Base-by-base conservation (phyloP, 257 asterid genomes). In the Sherardia arvensis region DNA sequence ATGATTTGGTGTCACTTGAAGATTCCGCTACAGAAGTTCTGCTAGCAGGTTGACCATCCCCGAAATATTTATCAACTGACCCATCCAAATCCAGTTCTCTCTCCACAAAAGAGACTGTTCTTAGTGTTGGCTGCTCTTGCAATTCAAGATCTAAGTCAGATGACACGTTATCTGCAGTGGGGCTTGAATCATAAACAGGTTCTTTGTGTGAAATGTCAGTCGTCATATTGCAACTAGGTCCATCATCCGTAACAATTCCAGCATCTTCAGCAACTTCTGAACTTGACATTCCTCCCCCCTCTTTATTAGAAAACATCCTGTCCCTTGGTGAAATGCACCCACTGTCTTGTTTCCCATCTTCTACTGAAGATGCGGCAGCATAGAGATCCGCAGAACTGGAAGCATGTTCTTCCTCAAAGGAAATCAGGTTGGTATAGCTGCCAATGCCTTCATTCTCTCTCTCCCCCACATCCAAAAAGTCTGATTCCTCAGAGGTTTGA, bases 151-250 rank as follows among this genome's bases (percentile, higher is more conserved):
- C 82, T 73, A 74, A 70, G 67, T 80, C 87, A 26, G 85, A 80
- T 51, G 91, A 73, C 29, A 85, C 79, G 57, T 69, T 80, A 60
- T 64, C 59, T 34, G 25, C 66, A 43, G 82, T 53, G 8, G 95
- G 95, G 71, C 95, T 87, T 5, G 71, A 71, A 78, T 87, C 95
- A 55, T 84, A 82, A 67, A 87, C 79, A 59, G 95, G 91, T 43
- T 66, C 91, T 66, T 64, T 81, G 34, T 57, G 79, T 29, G 74
- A 66, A 18, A 60, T 49, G 15, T 75, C 82, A 72, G 72, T 53
- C 17, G 61, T 21, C 20, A 47, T 59, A 53, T 51, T 59, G 55
- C 68, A 67, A 75, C 64, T 70, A 15, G 77, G 66, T 64, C 70
- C 80, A 69, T 67, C 83, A 7, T 61, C 76, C 9, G 59, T 65